Percentiles rank a stretch among this genome's conserved stretches.
Conservation (phyloP, 768 basidiomycete genomes). For the Amanita molliuscula region DNA sequence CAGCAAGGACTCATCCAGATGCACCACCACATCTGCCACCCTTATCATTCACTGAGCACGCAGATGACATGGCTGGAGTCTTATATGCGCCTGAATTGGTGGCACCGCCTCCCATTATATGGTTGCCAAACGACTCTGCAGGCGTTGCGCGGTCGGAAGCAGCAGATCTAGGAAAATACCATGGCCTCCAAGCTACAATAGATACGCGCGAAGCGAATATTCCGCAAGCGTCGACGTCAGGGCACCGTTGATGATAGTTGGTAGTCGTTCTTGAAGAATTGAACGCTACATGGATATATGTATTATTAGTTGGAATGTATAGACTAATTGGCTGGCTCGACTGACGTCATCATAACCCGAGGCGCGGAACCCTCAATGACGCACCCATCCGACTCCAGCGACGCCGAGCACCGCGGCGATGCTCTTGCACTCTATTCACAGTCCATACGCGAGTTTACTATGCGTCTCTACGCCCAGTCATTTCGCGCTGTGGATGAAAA, state of each 20-base stretch:
- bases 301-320: slow-evolving; percentile 1
- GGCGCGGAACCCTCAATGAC: slow-evolving; percentile 11
- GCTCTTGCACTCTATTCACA: neutral
- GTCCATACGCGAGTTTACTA: neutral
- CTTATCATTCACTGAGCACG: slow-evolving; percentile 62
- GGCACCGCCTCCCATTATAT: slow-evolving; percentile 70
- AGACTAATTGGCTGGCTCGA: slow-evolving; percentile 17
- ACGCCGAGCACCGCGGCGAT: neutral
- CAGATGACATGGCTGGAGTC: slow-evolving; percentile 67
- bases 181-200: slow-evolving; percentile 58
- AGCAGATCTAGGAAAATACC: slow-evolving; percentile 64
- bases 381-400: neutral
- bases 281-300: slow-evolving; percentile 9
- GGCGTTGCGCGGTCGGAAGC: slow-evolving; percentile 71
- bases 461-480: neutral
- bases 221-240: slow-evolving; percentile 20
- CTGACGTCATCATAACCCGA: neutral
- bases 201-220: slow-evolving; percentile 53
- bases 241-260: slow-evolving; percentile 15
- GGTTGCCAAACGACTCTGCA: slow-evolving; percentile 74
- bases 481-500: neutral
- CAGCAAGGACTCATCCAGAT: slow-evolving; percentile 69
- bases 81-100: slow-evolving; percentile 77
- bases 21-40: slow-evolving; percentile 65
- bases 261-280: neutral